Base-by-base conservation (phyloP, 148 eudicot species). In the Oxyria digyna region DNA sequence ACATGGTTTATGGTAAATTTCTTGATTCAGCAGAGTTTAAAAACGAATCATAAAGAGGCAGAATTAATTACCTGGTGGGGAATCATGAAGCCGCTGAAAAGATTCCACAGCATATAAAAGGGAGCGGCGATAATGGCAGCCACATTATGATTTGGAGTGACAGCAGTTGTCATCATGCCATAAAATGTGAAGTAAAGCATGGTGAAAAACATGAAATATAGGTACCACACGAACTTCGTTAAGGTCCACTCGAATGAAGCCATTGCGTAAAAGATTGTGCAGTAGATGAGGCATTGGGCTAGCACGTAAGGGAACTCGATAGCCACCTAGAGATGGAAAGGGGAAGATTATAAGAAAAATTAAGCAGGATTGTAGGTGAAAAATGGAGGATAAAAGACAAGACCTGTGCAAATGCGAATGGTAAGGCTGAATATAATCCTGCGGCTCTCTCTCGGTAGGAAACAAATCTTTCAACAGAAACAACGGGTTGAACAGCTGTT, bases 101-200 rank as follows among this genome's bases (percentile, higher is more conserved):
- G 97, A 79, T 94, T 94, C 99, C 99, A 94, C 23, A 94, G 83
- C 99, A 91, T 94, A 73, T 90, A 94, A 74, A 90, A 94, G 3
- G 99, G 99, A 76, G 96, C 99, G 62, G 85, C 91, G 67, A 91
- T 81, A 14, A 94, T 83, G 63, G 97, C 85, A 66, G 93, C 97
- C 52, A 91, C 91, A 66, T 88, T 85, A 79, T 94, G 99, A 74
- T 88, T 88, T 69, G 99, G 99, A 0, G 97, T 91, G 68, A 94
- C 83, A 32, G 99, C 99, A 42, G 97, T 94, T 4, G 97, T 91
- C 99, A 94, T 94, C 99, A 94, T 94, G 52, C 99, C 99, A 21
- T 77, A 94, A 33, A 94, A 88, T 72, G 99, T 94, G 91, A 94
- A 94, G 82, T 91, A 94, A 27, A 94, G 82, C 78, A 87, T 83